Evolutionary conservation across 176 grass and related monocot species (phyloP), one percentile per base, ranked within the genome.

Genomic region (Puya raimondii): DNA sequence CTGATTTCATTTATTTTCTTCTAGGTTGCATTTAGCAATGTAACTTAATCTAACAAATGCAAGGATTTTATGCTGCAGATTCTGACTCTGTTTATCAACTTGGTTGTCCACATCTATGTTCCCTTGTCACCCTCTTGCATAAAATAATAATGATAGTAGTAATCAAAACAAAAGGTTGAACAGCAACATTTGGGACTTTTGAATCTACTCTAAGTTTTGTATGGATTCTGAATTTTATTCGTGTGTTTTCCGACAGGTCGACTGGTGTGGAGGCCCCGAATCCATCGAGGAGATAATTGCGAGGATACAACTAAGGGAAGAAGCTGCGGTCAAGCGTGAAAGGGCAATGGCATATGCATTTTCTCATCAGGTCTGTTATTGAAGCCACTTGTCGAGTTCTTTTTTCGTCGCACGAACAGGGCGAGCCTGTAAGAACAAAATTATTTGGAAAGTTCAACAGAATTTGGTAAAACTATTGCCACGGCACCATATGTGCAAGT

Each of bases 221-320:
- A 16, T 9, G 10, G 2, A 61, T 18, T 2, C n/a, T 22, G 56
- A 10, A 61, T 7, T 61, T 10, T 61, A 61, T 10, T 61, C 4
- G n/a, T 7, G 21, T 4, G 16, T 67, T 73, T 86, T 70, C 54
- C 1, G 18, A 50, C 70, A 96, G 92, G 64, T 89, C 57, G 92
- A 91, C 48, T 96, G 92, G 92, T 87, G 88, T 49, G 88, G 92
- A 73, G 88, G 92, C 21, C 80, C 88, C 0, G 86, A 91, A 51
- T 91, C 83, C 9, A 92, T 92, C 81, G 84, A 89, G 52, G 85
- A 91, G 53, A 87, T 96, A 58, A 70, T 96, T 70, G 72, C 83
- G n/a, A 89, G 83, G 76, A 91, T 96, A 72, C 92, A 91, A 73
- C 88, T 83, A 56, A 86, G 92, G 76, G 92, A 96, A 89, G 92